phyloP scores from a whole-genome alignment of 2,329 filamentous ascomycete genomes.

The Colletotrichum agaves region DNA sequence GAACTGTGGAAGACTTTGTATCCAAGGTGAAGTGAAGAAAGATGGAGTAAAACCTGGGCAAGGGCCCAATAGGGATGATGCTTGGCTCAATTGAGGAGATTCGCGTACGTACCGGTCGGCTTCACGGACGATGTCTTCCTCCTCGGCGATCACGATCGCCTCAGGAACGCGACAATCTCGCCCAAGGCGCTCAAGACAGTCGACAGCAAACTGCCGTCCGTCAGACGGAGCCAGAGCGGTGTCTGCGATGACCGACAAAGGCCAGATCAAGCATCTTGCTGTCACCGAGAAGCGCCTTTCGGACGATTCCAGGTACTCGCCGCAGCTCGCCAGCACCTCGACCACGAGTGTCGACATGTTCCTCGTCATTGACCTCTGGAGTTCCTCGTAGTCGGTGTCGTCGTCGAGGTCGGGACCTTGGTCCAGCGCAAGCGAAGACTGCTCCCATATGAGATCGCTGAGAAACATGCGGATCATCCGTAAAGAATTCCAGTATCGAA shows the following conservation, averaged over 20 bases:
- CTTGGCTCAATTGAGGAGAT: not conserved
- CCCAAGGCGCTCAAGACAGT: constrained; percentile 39
- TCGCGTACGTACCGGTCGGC: constrained; percentile 35
- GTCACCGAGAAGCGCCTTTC: constrained; percentile 38
- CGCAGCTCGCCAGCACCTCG: constrained; percentile 40
- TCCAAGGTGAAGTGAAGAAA: constrained; percentile 16
- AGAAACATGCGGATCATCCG: constrained; percentile 43
- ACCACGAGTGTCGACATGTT: constrained; percentile 38
- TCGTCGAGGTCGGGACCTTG: constrained; percentile 14
- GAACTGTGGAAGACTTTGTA: not conserved
- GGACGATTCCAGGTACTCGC: constrained; percentile 36
- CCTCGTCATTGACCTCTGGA: constrained; percentile 19
- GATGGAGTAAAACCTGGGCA: constrained; percentile 1
- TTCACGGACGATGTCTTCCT: constrained; percentile 1
- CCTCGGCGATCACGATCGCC: not conserved
- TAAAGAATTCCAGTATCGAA: constrained; percentile 43
- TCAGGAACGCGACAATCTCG: constrained; percentile 40
- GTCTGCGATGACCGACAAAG: constrained; percentile 39
- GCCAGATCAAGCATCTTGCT: constrained; percentile 42
- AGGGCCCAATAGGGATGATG: constrained; percentile 11
- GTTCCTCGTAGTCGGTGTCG: constrained; percentile 10
- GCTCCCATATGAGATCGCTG: constrained; percentile 35
- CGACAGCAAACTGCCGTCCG: constrained; percentile 31
- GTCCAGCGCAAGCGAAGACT: constrained; percentile 10
- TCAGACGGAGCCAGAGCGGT: constrained; percentile 24